Evolutionary conservation across 805 yeast genomes (phyloP), one percentile per base, ranked within the genome.

Genomic region (Lipomyces oligophaga): DNA sequence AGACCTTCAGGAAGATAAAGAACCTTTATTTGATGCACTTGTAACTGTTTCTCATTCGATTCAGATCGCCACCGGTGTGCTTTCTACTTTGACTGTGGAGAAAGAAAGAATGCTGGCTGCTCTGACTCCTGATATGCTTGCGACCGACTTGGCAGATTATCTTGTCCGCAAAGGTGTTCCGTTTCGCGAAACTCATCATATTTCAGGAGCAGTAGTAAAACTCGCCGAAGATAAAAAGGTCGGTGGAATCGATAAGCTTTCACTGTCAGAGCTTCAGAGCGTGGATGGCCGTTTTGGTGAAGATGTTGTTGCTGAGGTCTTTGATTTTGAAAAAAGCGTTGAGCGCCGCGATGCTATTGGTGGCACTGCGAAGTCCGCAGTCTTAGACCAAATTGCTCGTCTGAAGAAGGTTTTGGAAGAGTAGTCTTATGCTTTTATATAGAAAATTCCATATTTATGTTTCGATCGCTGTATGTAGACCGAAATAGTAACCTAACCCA

Each of bases 1-100:
- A 71, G 99, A 93, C 67, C 82, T 93, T 83, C 99, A 93, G 72
- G 99, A 93, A 69, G 99, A 93, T 68, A 93, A 93, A 68, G 99
- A 93, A 69, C 96, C 99, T n/a, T 73, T 93, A 54, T 93, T 93
- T 62, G 99, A 93, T 69, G 79, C 85, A 57, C 69, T 93, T 65
- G 73, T 79, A 41, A 90, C 98, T 1, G 94, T 90, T 20, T 95
- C 87, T 60, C 97, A 93, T 69, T 93, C 97, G 1, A 77, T 89
- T 38, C 74, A 85, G 56, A 93, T 93, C 63, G 95, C 97, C 26
- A 89, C 97, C 1, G 99, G 99, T 56, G 97, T 93, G 5, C 74
- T 93, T 38, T 87, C 97, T 2, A 93, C 98, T 1, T 75, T 93
- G 60, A 63, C 66, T 34, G 85, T 89, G 57, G 75, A 84, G 59